A percentile compares a stretch with the other conserved stretches of the same genome.
phyloP scores from a whole-genome alignment of 805 yeast genomes.

The Debaryomyces prosopidis region DNA sequence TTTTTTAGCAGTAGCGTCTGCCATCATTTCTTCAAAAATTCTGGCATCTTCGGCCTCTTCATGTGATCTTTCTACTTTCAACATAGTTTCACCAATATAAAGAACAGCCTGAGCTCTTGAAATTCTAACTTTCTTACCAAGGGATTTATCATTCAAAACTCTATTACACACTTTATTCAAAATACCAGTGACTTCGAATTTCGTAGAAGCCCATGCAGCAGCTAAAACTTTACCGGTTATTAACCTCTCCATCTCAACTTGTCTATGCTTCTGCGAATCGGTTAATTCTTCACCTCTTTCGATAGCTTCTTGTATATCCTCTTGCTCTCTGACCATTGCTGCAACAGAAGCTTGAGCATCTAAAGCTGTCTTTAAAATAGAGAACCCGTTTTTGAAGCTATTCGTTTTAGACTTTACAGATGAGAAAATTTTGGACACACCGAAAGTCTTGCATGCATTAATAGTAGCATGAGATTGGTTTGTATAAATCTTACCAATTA shows the following conservation, averaged over 20 bases:
- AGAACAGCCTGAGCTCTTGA: slow-evolving; percentile 79
- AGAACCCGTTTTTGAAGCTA: slow-evolving; percentile 79
- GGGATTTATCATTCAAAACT: slow-evolving; percentile 54
- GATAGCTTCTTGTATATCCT: slow-evolving; percentile 28
- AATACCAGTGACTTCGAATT: slow-evolving; percentile 83
- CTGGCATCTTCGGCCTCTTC: slow-evolving; percentile 93
- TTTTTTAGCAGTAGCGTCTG: slow-evolving; percentile 71
- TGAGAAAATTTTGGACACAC: slow-evolving; percentile 81
- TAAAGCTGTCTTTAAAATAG: slow-evolving; percentile 76
- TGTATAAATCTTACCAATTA: slow-evolving; percentile 79
- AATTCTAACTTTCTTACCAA: slow-evolving; percentile 60
- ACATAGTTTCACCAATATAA: slow-evolving; percentile 70
- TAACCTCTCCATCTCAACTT: slow-evolving; percentile 74
- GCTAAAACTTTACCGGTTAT: slow-evolving; percentile 88
- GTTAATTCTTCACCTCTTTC: slow-evolving; percentile 32
- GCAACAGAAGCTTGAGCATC: slow-evolving; percentile 79
- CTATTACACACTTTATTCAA: slow-evolving; percentile 69
- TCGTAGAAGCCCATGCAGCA: slow-evolving; percentile 94
- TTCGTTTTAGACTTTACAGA: slow-evolving; percentile 82
- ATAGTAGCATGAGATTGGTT: slow-evolving; percentile 73
- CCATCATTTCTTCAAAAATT: slow-evolving; percentile 88
- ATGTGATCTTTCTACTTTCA: slow-evolving; percentile 65
- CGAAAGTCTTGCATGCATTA: slow-evolving; percentile 77
- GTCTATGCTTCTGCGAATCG: slow-evolving; percentile 35
- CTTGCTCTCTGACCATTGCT: slow-evolving; percentile 73